Evolutionary conservation across 306 rosid species (phyloP), one percentile per base, ranked within the genome.

Genomic region (Leucaena leucocephala): DNA sequence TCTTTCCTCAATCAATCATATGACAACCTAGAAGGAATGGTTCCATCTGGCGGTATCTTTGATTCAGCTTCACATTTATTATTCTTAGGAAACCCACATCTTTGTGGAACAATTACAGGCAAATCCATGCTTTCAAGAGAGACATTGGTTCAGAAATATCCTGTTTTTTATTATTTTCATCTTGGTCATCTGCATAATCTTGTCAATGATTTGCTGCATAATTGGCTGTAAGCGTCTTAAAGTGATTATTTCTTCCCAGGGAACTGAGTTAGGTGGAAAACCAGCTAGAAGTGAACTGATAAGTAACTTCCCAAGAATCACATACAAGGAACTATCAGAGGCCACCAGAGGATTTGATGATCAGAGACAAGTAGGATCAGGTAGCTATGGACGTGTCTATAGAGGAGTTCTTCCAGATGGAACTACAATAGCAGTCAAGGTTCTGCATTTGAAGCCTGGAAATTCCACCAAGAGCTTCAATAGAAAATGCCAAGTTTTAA

Each of bases 401-500:
- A 85, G 34, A 82, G 92, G 94, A n/a, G 38, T 88, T 84, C 88
- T 90, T 80, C 79, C 85, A 27, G 88, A 89, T 40, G 90, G 87
- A 72, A 80, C 90, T n/a, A 77, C 82, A 2, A 82, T 90, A 78
- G 91, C 91, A 27, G 82, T 91, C 50, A 89, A 91, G 83, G 94
- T 90, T 68, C 68, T 91, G 57, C 88, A 88, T 2, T 67, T 84
- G 57, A 94, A 88, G 83, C 78, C 94, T 55, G 89, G 88, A 70
- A 88, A 88, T 74, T 88, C 91, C 33, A 87, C 91, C 58, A 88
- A 85, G 83, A 88, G 88, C 77, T 92, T 88, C 57, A 83, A 46
- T 70, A 81, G 94, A 78, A 94, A 90, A 81, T 92, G 94, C 55
- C 91, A 92, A 76, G 92, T 92, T 71, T 68, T 88, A 10, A 90